Base-by-base conservation (phyloP, 2,329 filamentous ascomycete genomes). In the Bipolaris zeicola region DNA sequence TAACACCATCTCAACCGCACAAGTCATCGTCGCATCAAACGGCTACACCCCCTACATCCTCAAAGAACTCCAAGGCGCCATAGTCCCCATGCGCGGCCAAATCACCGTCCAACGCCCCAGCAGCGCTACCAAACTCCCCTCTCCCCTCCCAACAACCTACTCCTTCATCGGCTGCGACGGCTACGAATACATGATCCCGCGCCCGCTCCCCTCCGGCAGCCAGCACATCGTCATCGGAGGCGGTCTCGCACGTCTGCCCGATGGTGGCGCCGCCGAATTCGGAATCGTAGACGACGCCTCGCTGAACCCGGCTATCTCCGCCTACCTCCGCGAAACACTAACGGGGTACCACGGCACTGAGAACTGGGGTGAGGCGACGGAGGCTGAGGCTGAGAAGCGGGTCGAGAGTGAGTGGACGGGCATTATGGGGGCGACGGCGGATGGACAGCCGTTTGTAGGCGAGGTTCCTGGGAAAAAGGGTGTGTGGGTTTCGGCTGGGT, bases 181-280 rank as follows among this genome's bases (percentile, higher is more conserved):
- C 0, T 89, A 87, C 66, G 88, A 90, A 58, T 90, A 90, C 71
- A 85, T 90, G 80, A 83, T 89, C 7, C 80, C 83, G 1, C 79
- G 85, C 1, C 82, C 82, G 0, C 43, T 68, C 0, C 16, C 62
- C 3, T 55, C 62, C 1, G 68, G 65, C 5, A 75, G 71, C 2
- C 81, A 83, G 24, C 81, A 85, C 53, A 81, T 89, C 26, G 74
- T 89, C 28, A 87, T 89, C 13, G 87, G 87, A 0, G 87, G 87
- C 14, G 86, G 83, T 0, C 69, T 85, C 5, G 76, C 71, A 0
- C 76, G 76, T 43, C 74, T 79, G 2, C 68, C 74, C 0, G 63
- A 76, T 0, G 74, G 73, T 0, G 84, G 83, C 0, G 61, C 81
- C 13, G 67, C 64, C 3, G 82, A 86, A 60, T 85, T 78, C 57